Percentiles rank a stretch among this genome's conserved stretches.
Evolutionary conservation across 257 asterid genomes (phyloP).

Genomic region (Fraxinus quadrangulata): DNA sequence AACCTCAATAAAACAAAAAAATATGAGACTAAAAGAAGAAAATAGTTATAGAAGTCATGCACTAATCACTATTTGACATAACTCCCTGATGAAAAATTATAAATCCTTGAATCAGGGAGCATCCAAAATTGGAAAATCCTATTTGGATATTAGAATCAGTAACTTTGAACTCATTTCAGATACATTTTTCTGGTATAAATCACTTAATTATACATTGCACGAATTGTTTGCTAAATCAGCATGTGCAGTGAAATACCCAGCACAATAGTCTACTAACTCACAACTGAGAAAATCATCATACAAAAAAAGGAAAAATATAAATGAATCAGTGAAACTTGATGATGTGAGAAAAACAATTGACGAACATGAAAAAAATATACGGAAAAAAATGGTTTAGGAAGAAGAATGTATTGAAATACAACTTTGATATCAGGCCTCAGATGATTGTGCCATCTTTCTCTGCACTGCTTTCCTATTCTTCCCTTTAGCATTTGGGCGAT

Average conservation of each 20-base stretch:
- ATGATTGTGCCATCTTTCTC: slow-evolving; percentile 97
- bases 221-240: no score
- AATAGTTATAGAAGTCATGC: no score
- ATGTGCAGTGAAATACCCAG: no score
- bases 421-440: slow-evolving; percentile 87
- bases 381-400: not conserved
- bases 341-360: not conserved
- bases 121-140: no score
- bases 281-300: not conserved
- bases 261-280: no score
- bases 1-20: not conserved
- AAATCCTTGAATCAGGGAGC: no score
- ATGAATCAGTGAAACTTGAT: not conserved
- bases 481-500: slow-evolving; percentile 76
- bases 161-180: not conserved
- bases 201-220: not conserved
- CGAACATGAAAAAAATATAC: not conserved
- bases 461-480: slow-evolving; percentile 89
- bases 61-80: no score
- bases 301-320: not conserved
- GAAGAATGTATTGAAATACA: slow-evolving; percentile 5
- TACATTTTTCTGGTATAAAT: not conserved
- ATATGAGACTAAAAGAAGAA: not conserved
- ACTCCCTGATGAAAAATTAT: no score
- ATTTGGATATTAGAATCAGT: no score